Evolutionary conservation across 129 eudicot species (phyloP).

Genomic region (Escallonia herrerae): DNA sequence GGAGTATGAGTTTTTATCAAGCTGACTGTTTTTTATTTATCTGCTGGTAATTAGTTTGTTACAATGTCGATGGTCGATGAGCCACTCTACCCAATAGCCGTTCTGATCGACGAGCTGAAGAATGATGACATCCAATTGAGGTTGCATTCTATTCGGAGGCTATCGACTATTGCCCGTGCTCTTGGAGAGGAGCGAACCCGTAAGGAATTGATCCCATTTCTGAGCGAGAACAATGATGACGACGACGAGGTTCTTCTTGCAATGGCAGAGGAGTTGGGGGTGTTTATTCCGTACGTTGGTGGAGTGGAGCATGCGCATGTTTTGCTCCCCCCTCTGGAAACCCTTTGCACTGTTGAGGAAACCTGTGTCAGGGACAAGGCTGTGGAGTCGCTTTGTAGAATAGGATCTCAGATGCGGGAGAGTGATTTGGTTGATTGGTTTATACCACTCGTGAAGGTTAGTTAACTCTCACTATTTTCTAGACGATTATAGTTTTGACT

Average conservation of each 20-base stretch:
- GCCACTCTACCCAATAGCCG: slow-evolving; percentile 95
- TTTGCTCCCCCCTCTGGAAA: slow-evolving; percentile 87
- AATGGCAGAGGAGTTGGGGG: slow-evolving; percentile 96
- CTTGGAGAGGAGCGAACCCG: slow-evolving; percentile 92
- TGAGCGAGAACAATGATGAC: slow-evolving; percentile 94
- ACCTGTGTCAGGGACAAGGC: slow-evolving; percentile 97
- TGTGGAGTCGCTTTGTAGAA: slow-evolving; percentile 87
- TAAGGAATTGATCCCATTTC: slow-evolving; percentile 82
- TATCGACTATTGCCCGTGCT: slow-evolving; percentile 93
- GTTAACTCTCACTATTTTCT: slow-evolving; percentile 8
- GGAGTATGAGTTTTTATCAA: background rate
- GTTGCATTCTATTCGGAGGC: slow-evolving; percentile 80
- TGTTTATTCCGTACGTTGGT: slow-evolving; percentile 94
- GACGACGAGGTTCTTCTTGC: slow-evolving; percentile 99
- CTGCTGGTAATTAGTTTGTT: slow-evolving; percentile 11
- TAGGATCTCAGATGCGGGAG: slow-evolving; percentile 97
- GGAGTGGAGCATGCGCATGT: slow-evolving; percentile 92
- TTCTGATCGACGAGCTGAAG: slow-evolving; percentile 85
- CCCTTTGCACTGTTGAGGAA: slow-evolving; percentile 95
- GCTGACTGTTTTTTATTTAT: slow-evolving; percentile 11
- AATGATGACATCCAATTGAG: slow-evolving; percentile 89
- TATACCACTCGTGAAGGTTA: slow-evolving; percentile 87
- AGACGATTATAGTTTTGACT: background rate
- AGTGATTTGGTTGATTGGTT: slow-evolving; percentile 76
- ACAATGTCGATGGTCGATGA: slow-evolving; percentile 76